Percentiles rank a stretch among this genome's conserved stretches.
Evolutionary conservation across 163 green algal genomes (phyloP).

Genomic region (Trebouxia gelatinosa): DNA sequence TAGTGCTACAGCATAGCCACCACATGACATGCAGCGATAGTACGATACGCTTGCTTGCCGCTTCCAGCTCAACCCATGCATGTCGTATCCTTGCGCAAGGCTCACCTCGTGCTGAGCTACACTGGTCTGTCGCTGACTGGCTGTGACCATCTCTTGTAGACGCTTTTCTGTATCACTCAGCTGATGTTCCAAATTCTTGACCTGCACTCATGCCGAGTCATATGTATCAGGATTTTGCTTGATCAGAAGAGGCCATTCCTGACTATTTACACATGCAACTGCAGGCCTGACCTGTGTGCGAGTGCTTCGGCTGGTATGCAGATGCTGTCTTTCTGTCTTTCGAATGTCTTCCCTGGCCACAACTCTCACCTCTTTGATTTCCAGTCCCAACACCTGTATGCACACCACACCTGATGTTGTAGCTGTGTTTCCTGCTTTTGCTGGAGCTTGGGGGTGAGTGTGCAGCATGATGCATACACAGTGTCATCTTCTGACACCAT

Average conservation of each 20-base stretch:
- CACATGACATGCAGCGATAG: too few species aligned
- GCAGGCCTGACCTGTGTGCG: slow-evolving; percentile 1
- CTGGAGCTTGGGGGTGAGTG: too few species aligned
- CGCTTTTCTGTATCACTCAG: slow-evolving; percentile 25
- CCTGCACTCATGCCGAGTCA: neutral
- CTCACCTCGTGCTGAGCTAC: slow-evolving; percentile 5
- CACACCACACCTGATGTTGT: too few species aligned
- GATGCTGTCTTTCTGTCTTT: slow-evolving; percentile 15
- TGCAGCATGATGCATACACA: too few species aligned
- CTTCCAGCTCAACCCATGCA: neutral
- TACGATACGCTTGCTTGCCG: neutral
- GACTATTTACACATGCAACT: neutral
- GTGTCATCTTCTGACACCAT: too few species aligned
- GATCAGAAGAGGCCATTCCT: neutral
- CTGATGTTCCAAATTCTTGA: slow-evolving; percentile 20
- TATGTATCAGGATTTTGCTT: neutral
- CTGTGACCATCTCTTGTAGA: slow-evolving; percentile 20
- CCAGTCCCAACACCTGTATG: slow-evolving; percentile 18
- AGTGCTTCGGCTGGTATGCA: slow-evolving; percentile 8
- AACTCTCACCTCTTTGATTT: slow-evolving; percentile 20
- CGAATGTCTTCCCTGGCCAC: slow-evolving; percentile 24
- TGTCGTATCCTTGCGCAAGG: neutral
- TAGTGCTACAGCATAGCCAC: too few species aligned
- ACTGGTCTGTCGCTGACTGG: neutral
- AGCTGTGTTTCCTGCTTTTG: too few species aligned